These are phyloP conservation scores for Chrysosporium keratinophilum DNA, from an alignment of 2,329 filamentous ascomycete species.

Conservation along the genomic window DNA sequence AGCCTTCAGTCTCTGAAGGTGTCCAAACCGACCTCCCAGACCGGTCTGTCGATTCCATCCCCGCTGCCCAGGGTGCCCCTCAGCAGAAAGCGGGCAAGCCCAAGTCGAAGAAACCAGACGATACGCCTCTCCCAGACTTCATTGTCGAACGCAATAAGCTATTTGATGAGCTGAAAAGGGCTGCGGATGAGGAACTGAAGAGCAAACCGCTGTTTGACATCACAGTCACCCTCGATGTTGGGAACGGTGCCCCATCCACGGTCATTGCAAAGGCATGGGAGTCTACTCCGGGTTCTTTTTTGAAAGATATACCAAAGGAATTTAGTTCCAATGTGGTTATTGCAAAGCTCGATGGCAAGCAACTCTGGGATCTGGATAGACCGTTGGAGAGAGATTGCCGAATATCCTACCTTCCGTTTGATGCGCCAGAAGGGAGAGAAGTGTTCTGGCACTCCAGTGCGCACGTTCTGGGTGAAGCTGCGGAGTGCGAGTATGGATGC, in stretches of 20 bases:
- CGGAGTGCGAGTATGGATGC: conserved; percentile 81
- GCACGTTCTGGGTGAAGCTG: conserved; percentile 90
- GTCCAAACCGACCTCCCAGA: conserved; percentile 25
- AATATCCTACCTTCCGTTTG: conserved; percentile 75
- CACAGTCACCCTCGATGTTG: conserved; percentile 40
- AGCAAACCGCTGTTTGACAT: conserved; percentile 39
- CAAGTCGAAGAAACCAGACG: conserved; percentile 22
- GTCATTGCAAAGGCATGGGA: conserved; percentile 69
- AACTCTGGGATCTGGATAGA: conserved; percentile 86
- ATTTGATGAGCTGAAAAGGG: conserved; percentile 79
- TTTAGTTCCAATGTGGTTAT: conserved; percentile 75
- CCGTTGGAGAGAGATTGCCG: conserved; percentile 81
- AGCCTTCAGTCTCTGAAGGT: conserved; percentile 20
- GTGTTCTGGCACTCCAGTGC: conserved; percentile 98
- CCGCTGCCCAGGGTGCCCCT: conserved; percentile 19
- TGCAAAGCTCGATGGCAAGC: conserved; percentile 64
- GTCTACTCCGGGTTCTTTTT: conserved; percentile 71
- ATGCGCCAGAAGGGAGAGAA: conserved; percentile 65
- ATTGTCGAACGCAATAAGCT: conserved; percentile 74
- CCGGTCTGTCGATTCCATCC: conserved; percentile 23
- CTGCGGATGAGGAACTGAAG: conserved; percentile 65
- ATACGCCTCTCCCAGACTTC: conserved; percentile 54
- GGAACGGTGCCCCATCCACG: conserved; percentile 31
- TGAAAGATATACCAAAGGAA: conserved; percentile 74
- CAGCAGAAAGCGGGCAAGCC: conserved; percentile 25